phyloP scores from a whole-genome alignment of 2,329 filamentous ascomycete species.

The Malbranchea zuffiana region DNA sequence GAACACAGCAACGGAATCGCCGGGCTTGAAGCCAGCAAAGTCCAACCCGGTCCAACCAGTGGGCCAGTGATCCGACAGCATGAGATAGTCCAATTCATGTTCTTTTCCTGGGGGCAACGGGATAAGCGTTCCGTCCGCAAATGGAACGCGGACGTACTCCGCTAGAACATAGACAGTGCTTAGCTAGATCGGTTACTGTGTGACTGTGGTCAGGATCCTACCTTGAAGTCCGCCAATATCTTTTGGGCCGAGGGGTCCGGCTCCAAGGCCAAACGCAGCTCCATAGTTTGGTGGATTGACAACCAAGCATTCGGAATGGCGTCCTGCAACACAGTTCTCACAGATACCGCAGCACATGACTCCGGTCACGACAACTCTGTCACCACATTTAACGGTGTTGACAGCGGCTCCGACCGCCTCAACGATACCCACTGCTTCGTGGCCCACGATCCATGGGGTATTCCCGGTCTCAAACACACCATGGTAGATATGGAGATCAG shows the following conservation, averaged over 20 bases:
- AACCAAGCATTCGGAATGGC: too few species aligned
- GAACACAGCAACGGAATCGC: constrained; percentile 43
- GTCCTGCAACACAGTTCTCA: constrained; percentile 44
- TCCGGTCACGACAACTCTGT: constrained; percentile 43
- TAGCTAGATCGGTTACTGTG: too few species aligned
- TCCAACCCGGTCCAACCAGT: constrained; percentile 47
- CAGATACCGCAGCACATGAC: constrained; percentile 45
- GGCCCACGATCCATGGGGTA: constrained; percentile 40
- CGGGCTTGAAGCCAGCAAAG: constrained; percentile 43
- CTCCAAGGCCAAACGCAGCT: too few species aligned
- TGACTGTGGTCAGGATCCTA: too few species aligned
- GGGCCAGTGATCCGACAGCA: constrained; percentile 47
- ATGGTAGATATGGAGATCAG: constrained; percentile 46
- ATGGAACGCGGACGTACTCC: constrained; percentile 45
- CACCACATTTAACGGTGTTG: constrained; percentile 38
- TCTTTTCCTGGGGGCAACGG: constrained; percentile 35
- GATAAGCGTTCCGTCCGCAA: constrained; percentile 41
- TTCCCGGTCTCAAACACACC: constrained; percentile 42
- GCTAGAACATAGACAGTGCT: too few species aligned
- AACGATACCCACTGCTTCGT: constrained; percentile 44
- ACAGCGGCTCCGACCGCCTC: constrained; percentile 38
- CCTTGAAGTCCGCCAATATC: too few species aligned
- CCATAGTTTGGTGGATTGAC: too few species aligned
- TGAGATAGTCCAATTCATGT: constrained; percentile 36
- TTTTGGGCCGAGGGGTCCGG: too few species aligned